Conservation (phyloP, 108 stramenopile species). For the Cyclotella cryptica region DNA sequence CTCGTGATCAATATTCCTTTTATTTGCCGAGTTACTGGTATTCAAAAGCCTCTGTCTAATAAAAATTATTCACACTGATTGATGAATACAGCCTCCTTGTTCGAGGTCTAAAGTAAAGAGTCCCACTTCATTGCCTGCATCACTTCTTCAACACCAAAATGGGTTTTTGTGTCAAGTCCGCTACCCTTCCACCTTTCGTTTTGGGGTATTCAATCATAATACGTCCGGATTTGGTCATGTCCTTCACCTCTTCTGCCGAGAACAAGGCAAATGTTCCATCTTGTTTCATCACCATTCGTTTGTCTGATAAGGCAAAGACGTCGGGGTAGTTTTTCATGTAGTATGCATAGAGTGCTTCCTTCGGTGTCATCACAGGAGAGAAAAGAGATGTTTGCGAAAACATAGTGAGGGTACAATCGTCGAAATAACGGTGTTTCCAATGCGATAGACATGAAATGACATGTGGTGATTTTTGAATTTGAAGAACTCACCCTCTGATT, state of each 20-base stretch:
- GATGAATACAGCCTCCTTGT: too few relatives aligned
- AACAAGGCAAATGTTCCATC: conserved; percentile 76
- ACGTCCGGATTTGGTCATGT: conserved; percentile 58
- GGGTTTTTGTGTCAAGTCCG: conserved; percentile 87
- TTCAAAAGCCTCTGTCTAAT: too few relatives aligned
- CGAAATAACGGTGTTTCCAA: neutral
- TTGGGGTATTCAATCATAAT: conserved; percentile 67
- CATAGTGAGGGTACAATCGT: neutral
- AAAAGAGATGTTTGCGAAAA: neutral
- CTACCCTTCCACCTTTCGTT: conserved; percentile 69
- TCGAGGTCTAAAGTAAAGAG: too few relatives aligned
- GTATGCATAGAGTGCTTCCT: conserved; percentile 76
- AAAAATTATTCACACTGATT: too few relatives aligned
- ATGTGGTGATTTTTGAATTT: neutral
- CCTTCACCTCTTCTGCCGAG: conserved; percentile 58
- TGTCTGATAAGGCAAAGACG: conserved; percentile 66
- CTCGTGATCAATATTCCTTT: too few relatives aligned
- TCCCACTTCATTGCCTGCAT: too few relatives aligned
- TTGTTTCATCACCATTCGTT: conserved; percentile 70
- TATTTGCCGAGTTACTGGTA: too few relatives aligned
- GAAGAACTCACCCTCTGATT: conserved; percentile 61
- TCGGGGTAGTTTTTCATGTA: conserved; percentile 92
- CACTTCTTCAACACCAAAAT: conserved; percentile 71
- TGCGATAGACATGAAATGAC: neutral
- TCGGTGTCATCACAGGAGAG: neutral